Conservation (phyloP, 164 flowering plant species). For the Platanus orientalis region DNA sequence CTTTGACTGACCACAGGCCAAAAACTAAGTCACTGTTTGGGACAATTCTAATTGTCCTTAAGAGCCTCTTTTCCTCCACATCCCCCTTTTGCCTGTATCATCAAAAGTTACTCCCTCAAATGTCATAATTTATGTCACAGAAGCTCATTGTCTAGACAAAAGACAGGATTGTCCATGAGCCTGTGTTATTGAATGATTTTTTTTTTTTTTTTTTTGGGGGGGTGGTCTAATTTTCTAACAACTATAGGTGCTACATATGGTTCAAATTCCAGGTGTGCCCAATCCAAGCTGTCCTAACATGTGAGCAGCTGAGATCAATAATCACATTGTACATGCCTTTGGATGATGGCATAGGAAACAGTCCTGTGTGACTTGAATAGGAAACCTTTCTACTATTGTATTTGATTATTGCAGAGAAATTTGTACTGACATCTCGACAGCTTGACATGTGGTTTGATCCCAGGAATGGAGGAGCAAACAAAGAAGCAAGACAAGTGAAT, state of each 20-base stretch:
- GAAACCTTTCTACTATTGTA: no score
- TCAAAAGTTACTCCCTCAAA: no score
- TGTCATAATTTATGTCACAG: no score
- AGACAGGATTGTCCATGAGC: no score
- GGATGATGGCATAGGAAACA: no score
- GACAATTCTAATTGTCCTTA: no score
- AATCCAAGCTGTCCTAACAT: neutral
- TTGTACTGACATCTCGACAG: conserved; percentile 42
- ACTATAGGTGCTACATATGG: neutral
- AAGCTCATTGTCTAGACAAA: no score
- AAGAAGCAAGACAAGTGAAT: conserved; percentile 79
- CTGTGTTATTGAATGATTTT: no score
- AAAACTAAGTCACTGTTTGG: no score
- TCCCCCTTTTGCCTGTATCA: no score
- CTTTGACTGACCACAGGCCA: no score
- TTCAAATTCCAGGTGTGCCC: neutral
- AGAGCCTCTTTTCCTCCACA: no score
- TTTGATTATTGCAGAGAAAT: neutral
- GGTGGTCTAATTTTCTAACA: neutral
- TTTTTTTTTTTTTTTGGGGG: neutral
- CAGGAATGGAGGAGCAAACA: conserved; percentile 75
- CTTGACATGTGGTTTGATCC: conserved; percentile 94
- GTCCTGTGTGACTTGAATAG: neutral
- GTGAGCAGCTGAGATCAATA: neutral
- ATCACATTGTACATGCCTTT: neutral